phyloP scores from a whole-genome alignment of 345 rosid species.

The Aquilaria sinensis region DNA sequence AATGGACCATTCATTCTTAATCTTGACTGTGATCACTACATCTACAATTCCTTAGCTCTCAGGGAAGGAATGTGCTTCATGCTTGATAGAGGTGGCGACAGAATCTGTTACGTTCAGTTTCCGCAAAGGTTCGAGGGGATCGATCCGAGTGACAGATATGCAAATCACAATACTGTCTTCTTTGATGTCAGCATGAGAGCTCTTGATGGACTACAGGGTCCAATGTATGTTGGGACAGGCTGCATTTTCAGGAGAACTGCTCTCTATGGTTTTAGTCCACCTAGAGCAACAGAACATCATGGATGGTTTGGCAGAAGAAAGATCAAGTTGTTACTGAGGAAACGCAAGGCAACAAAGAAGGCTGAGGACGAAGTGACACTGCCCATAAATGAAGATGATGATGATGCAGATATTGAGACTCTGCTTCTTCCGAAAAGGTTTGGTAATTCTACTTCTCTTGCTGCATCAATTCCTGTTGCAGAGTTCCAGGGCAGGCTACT shows the following conservation, averaged over 20 bases:
- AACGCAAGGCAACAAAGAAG: constrained; percentile 38
- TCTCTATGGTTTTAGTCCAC: constrained; percentile 66
- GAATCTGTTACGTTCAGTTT: constrained; percentile 55
- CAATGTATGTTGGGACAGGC: constrained; percentile 63
- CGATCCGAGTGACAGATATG: constrained; percentile 55
- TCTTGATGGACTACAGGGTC: constrained; percentile 57
- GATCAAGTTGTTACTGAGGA: constrained; percentile 49
- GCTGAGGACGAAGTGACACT: constrained; percentile 43
- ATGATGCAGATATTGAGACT: constrained; percentile 67
- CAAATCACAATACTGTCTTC: constrained; percentile 60
- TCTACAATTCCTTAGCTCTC: constrained; percentile 47
- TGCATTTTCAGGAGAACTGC: constrained; percentile 62
- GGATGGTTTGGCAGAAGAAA: constrained; percentile 70
- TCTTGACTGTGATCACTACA: constrained; percentile 65
- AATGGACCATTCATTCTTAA: constrained; percentile 64
- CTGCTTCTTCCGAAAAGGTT: constrained; percentile 59
- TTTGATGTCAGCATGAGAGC: constrained; percentile 70
- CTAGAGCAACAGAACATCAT: constrained; percentile 63
- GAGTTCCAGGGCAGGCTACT: constrained; percentile 75
- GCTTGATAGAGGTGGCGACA: constrained; percentile 61
- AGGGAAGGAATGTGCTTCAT: constrained; percentile 74
- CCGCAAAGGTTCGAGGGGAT: constrained; percentile 70
- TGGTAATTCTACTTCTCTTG: constrained; percentile 57
- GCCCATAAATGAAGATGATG: constrained; percentile 40
- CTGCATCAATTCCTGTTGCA: constrained; percentile 67